A percentile compares a stretch with the other conserved stretches of the same genome.
phyloP scores from a whole-genome alignment of 192 early-diverging fungal genomes.

The Lunasporangiospora selenospora region DNA sequence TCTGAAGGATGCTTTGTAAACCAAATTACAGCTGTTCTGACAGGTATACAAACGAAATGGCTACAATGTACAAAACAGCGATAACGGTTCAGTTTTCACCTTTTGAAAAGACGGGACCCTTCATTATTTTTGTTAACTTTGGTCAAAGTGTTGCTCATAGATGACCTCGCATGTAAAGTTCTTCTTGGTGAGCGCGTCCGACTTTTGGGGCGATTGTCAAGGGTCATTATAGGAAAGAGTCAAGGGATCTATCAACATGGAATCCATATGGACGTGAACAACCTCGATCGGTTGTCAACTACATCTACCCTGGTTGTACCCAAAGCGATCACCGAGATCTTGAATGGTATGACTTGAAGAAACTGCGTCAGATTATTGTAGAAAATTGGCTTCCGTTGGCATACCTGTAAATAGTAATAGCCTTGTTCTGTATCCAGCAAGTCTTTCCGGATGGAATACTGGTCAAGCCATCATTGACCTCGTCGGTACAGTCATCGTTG shows the following conservation, averaged over 20 bases:
- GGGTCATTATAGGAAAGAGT: background rate
- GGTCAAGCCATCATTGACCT: conserved; percentile 35
- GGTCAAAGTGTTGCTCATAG: background rate
- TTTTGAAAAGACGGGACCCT: too few relatives aligned
- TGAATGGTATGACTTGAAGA: too few relatives aligned
- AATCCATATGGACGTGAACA: conserved; percentile 27
- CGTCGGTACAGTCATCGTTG: too few relatives aligned
- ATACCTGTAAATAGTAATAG: too few relatives aligned
- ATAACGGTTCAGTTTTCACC: too few relatives aligned
- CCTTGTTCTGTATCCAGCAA: background rate
- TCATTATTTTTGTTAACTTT: too few relatives aligned
- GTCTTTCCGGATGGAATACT: conserved; percentile 28
- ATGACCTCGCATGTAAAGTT: conserved; percentile 16
- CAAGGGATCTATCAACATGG: conserved; percentile 7
- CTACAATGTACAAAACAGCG: too few relatives aligned
- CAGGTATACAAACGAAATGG: too few relatives aligned
- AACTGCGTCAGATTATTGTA: too few relatives aligned
- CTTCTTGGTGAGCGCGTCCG: conserved; percentile 9
- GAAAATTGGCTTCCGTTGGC: too few relatives aligned
- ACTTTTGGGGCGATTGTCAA: conserved; percentile 11
- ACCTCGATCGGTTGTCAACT: conserved; percentile 2
- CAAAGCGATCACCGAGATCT: too few relatives aligned
- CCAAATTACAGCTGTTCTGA: conserved; percentile 9
- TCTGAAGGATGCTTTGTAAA: conserved; percentile 25
- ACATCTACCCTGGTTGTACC: too few relatives aligned